Evolutionary conservation across 805 yeast genomes (phyloP).

Genomic region (Pichia membranifaciens): DNA sequence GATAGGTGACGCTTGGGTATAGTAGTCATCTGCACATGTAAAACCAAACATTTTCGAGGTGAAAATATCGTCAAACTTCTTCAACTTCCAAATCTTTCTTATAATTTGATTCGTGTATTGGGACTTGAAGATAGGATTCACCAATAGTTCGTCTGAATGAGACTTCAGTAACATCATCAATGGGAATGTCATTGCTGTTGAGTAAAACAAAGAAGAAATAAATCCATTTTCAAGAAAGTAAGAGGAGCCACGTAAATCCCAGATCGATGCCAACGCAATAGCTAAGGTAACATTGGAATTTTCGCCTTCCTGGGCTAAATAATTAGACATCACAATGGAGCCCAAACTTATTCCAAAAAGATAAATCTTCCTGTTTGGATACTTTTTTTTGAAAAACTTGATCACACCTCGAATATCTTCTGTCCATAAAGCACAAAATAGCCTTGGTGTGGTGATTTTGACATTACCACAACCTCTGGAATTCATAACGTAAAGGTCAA

Average conservation of each 20-base stretch:
- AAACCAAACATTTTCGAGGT: constrained; percentile 67
- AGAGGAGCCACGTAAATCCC: constrained; percentile 60
- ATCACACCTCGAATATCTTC: constrained; percentile 60
- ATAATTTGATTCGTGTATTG: constrained; percentile 19
- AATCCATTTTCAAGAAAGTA: constrained; percentile 35
- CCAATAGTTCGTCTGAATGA: constrained; percentile 36
- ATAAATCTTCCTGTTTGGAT: constrained; percentile 59
- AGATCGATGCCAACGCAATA: constrained; percentile 58
- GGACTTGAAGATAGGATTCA: constrained; percentile 23
- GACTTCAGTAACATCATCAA: constrained; percentile 37
- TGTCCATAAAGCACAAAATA: constrained; percentile 68
- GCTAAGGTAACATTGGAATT: constrained; percentile 48
- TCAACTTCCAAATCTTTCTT: constrained; percentile 29
- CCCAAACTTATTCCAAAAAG: constrained; percentile 82
- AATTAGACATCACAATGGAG: constrained; percentile 64
- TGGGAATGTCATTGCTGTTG: constrained; percentile 45
- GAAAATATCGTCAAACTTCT: constrained; percentile 57
- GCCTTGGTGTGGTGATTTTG: constrained; percentile 57
- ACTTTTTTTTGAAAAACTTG: constrained; percentile 40
- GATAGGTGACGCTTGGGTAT: constrained; percentile 54
- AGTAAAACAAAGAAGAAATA: constrained; percentile 43
- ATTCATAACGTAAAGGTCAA: constrained; percentile 67
- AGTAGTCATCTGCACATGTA: constrained; percentile 58
- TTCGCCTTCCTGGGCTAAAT: constrained; percentile 58
- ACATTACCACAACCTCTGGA: constrained; percentile 74